Conservation (phyloP, 1,284 basidiomycete genomes). For the Fomitopsis schrenkii region DNA sequence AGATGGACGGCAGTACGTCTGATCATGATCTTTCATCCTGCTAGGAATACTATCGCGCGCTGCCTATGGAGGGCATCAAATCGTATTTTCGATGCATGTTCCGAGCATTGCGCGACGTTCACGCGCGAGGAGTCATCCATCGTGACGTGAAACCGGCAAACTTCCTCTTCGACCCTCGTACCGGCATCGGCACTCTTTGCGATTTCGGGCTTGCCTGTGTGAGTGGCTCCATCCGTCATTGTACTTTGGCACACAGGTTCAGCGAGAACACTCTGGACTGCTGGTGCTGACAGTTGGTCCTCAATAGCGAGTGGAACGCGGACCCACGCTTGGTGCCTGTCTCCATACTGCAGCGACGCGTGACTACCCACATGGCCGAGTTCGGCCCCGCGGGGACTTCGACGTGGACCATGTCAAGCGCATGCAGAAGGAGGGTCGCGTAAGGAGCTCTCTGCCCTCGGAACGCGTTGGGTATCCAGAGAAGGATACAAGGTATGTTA, state of each 20-base stretch:
- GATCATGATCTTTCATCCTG: background rate
- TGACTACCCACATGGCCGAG: conserved; percentile 65
- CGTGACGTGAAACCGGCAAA: conserved; percentile 99
- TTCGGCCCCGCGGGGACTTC: conserved; percentile 35
- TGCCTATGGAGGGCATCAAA: conserved; percentile 76
- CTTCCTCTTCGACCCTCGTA: conserved; percentile 90
- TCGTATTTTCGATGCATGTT: conserved; percentile 92
- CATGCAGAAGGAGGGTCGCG: conserved; percentile 60
- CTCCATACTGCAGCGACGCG: conserved; percentile 66
- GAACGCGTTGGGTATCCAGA: conserved; percentile 74
- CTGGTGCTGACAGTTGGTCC: background rate
- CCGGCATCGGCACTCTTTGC: conserved; percentile 83
- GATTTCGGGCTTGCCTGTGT: conserved; percentile 96
- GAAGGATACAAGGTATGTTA: conserved; percentile 40
- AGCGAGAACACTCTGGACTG: background rate
- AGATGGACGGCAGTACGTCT: background rate
- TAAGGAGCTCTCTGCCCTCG: conserved; percentile 47
- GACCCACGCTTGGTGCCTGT: conserved; percentile 52
- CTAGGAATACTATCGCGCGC: conserved; percentile 71
- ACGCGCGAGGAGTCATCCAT: conserved; percentile 88
- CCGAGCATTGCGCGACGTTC: conserved; percentile 86
- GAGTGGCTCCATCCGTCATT: conserved; percentile 24
- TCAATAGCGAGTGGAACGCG: conserved; percentile 53
- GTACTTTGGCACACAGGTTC: background rate
- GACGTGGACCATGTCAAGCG: conserved; percentile 42